Percentiles rank a stretch among this genome's conserved stretches.
phyloP scores from a whole-genome alignment of 2,329 filamentous ascomycete species.

The Basipetospora chlamydospora region DNA sequence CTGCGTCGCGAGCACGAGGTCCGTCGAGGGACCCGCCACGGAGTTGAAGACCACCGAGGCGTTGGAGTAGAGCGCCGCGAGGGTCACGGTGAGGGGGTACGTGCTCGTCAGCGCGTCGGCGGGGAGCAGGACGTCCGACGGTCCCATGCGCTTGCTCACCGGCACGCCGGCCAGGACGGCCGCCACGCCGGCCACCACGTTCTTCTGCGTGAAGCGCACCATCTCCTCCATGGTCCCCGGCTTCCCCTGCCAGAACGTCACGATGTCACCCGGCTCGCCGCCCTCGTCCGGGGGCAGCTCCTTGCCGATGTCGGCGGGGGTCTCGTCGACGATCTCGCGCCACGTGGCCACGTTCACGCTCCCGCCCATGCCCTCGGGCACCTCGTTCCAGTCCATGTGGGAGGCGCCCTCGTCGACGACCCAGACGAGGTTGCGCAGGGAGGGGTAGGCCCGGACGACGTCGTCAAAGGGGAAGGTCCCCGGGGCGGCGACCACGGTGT shows the following conservation, averaged over 20 bases:
- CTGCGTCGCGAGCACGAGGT: constrained; percentile 58
- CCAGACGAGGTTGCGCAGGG: constrained; percentile 71
- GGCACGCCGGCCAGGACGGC: constrained; percentile 66
- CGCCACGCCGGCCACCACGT: constrained; percentile 76
- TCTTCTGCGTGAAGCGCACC: constrained; percentile 67
- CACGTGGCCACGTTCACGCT: constrained; percentile 76
- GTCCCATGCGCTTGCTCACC: constrained; percentile 54
- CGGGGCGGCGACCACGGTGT: constrained; percentile 71
- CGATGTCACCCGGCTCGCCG: constrained; percentile 35
- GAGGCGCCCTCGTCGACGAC: constrained; percentile 81
- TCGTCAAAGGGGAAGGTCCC: constrained; percentile 72
- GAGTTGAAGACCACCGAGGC: constrained; percentile 79
- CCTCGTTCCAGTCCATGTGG: constrained; percentile 91
- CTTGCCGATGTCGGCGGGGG: constrained; percentile 38
- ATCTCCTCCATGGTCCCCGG: constrained; percentile 46
- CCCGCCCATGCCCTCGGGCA: constrained; percentile 61
- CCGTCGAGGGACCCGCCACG: constrained; percentile 58
- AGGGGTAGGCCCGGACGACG: constrained; percentile 53
- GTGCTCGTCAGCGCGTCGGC: constrained; percentile 68
- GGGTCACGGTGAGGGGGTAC: constrained; percentile 64
- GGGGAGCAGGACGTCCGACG: constrained; percentile 70
- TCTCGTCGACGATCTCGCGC: constrained; percentile 74
- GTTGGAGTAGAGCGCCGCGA: constrained; percentile 74
- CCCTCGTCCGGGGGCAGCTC: constrained; percentile 53
- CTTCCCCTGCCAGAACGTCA: constrained; percentile 52